Evolutionary conservation across 2,329 filamentous ascomycete genomes (phyloP).

Genomic region (Mollisiaceae sp.): DNA sequence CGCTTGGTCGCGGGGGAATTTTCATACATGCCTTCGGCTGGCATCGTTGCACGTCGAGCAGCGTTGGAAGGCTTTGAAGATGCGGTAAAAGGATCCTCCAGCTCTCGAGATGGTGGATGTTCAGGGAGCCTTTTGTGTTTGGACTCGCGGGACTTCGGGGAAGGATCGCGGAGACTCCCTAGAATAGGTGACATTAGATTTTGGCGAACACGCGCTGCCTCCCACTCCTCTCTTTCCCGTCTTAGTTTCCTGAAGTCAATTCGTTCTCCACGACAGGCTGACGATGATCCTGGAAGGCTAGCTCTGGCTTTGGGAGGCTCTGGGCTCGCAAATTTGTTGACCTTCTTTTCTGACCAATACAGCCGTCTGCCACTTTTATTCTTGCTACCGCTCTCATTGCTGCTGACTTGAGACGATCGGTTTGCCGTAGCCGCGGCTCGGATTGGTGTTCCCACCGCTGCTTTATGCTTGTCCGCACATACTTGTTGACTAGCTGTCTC

Average conservation of each 20-base stretch:
- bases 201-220: not conserved
- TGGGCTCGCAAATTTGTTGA: not conserved
- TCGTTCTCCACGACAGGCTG: not conserved
- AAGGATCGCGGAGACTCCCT: not conserved
- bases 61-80: not conserved
- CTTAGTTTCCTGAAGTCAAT: not conserved
- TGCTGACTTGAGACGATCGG: not conserved
- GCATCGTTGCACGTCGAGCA: not conserved
- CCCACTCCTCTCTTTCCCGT: not conserved
- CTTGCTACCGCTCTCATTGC: not conserved
- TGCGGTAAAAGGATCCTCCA: not conserved
- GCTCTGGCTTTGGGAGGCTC: not conserved
- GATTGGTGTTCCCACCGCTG: not conserved
- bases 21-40: not conserved
- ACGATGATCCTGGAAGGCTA: not conserved
- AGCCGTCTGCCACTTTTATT: not conserved
- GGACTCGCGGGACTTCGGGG: not conserved
- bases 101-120: not conserved
- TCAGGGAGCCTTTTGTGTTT: not conserved
- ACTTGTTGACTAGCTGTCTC: conserved; percentile 31
- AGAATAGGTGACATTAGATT: not conserved
- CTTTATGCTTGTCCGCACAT: not conserved
- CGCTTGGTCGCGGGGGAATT: not conserved
- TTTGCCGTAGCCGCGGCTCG: not conserved
- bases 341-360: not conserved